phyloP scores from a whole-genome alignment of 768 basidiomycete genomes.

The Trametes punicea region DNA sequence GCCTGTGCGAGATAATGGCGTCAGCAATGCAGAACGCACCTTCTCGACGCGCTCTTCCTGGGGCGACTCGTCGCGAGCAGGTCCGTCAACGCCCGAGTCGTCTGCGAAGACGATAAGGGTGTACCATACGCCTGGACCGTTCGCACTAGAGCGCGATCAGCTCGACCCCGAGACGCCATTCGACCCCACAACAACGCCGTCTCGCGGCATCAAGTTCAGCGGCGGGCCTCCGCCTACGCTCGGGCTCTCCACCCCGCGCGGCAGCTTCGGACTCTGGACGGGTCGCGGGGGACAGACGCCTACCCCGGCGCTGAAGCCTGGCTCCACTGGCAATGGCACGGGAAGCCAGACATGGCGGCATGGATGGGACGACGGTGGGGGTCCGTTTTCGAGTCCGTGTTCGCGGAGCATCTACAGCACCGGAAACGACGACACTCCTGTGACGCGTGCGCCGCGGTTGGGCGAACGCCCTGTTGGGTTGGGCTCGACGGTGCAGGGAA shows the following conservation, averaged over 20 bases:
- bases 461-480: constrained; percentile 9
- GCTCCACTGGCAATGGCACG: constrained; percentile 10
- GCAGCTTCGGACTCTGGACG: constrained; percentile 22
- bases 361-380: constrained; percentile 18
- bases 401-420: constrained; percentile 18
- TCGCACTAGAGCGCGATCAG: constrained; percentile 17
- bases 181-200: constrained; percentile 78
- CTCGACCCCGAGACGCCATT: constrained; percentile 50
- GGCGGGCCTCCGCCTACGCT: constrained; percentile 19
- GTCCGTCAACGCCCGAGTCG: constrained; percentile 54
- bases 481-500: not conserved
- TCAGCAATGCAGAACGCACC: constrained; percentile 23
- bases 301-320: constrained; percentile 1
- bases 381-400: constrained; percentile 17
- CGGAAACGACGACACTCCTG: constrained; percentile 51
- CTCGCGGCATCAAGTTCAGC: constrained; percentile 67
- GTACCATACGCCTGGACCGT: constrained; percentile 25
- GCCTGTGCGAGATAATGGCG: constrained; percentile 38
- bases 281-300: constrained; percentile 7
- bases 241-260: constrained; percentile 26
- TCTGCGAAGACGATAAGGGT: constrained; percentile 27
- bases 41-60: constrained; percentile 40
- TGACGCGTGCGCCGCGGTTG: constrained; percentile 37
- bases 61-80: constrained; percentile 49
- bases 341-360: constrained; percentile 5